Conservation (phyloP, 2,329 filamentous ascomycete species). For the Aspergillus niger region DNA sequence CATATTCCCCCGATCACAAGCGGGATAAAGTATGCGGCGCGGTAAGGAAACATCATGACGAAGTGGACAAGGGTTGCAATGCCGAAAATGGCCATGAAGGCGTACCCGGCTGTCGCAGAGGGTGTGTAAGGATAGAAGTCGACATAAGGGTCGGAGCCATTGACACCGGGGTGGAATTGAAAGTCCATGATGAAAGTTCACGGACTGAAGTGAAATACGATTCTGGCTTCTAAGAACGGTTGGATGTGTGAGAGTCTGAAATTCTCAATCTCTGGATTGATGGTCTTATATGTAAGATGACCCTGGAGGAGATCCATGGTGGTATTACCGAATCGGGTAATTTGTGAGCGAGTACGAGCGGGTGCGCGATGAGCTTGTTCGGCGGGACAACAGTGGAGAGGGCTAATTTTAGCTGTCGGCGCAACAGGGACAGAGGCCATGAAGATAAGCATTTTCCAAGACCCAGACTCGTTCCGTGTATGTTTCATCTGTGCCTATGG, state of each 20-base stretch:
- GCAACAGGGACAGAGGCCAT: too few relatives aligned
- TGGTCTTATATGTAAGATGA: too few relatives aligned
- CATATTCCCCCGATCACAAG: slow-evolving; percentile 41
- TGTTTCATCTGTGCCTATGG: too few relatives aligned
- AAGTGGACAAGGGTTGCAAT: slow-evolving; percentile 34
- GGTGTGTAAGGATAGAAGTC: slow-evolving; percentile 43
- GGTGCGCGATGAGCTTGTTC: not conserved
- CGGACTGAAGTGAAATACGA: too few relatives aligned
- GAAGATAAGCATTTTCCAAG: too few relatives aligned
- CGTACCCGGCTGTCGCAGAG: slow-evolving; percentile 36
- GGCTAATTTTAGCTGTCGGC: too few relatives aligned
- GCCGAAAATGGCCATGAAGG: slow-evolving; percentile 40
- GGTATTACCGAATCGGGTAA: not conserved
- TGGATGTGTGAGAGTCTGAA: too few relatives aligned
- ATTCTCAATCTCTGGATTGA: too few relatives aligned
- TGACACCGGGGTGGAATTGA: slow-evolving; percentile 32
- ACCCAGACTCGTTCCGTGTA: too few relatives aligned
- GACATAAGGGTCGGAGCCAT: slow-evolving; percentile 34
- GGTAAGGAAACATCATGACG: slow-evolving; percentile 33
- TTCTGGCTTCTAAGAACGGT: too few relatives aligned
- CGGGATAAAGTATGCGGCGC: slow-evolving; percentile 41
- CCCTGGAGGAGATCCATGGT: too few relatives aligned
- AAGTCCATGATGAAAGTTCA: slow-evolving; percentile 30
- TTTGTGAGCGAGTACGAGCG: not conserved
- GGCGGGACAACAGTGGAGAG: not conserved